Evolutionary conservation across 225 moss, liverwort and hornwort genomes (phyloP).

Genomic region (Rhytidiadelphus loreus): DNA sequence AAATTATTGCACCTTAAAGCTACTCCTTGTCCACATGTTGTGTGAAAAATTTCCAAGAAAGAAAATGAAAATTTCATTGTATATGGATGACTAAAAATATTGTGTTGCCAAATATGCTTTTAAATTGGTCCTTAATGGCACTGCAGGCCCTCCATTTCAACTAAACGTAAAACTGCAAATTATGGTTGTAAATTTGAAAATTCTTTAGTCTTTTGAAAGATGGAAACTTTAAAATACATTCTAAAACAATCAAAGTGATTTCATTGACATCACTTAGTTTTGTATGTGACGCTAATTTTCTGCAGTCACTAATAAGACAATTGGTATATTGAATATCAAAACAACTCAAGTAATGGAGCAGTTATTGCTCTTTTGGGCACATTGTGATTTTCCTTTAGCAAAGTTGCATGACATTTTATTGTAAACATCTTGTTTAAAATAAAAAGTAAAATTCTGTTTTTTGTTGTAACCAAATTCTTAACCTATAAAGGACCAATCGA

Average conservation of each 20-base stretch:
- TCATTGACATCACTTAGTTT: not conserved
- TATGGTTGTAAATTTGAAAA: not conserved
- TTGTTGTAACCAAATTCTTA: too few species aligned
- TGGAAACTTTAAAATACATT: not conserved
- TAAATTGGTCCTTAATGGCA: not conserved
- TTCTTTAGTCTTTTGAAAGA: not conserved
- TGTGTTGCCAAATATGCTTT: too few species aligned
- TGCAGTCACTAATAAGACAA: not conserved
- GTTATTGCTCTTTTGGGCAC: too few species aligned
- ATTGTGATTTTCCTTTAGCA: accelerated
- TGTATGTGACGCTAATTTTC: not conserved
- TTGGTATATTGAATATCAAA: not conserved
- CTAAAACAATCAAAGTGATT: not conserved
- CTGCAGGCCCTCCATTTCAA: accelerated
- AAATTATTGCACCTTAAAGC: too few species aligned
- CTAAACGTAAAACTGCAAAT: accelerated
- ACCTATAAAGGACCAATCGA: too few species aligned
- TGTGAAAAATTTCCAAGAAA: too few species aligned
- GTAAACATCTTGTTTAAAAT: not conserved
- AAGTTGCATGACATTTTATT: not conserved
- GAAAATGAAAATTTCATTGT: too few species aligned
- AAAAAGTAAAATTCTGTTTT: not conserved
- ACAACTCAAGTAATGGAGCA: too few species aligned
- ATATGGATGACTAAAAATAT: too few species aligned
- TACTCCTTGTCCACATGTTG: too few species aligned